phyloP scores from a whole-genome alignment of 2,329 filamentous ascomycete genomes.

The Boeremia exigua region DNA sequence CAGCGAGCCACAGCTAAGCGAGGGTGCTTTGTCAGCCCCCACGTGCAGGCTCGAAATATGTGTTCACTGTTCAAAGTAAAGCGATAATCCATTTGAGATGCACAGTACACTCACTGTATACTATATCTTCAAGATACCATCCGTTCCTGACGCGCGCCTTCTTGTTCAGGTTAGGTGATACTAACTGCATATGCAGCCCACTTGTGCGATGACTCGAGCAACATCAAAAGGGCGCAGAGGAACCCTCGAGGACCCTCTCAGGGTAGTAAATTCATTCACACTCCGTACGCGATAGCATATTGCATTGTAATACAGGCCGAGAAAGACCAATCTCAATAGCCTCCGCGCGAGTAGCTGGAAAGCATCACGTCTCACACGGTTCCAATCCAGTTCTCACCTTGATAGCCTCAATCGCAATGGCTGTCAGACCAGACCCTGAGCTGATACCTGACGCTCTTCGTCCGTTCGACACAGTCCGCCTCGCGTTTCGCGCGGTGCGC shows the following conservation, averaged over 20 bases:
- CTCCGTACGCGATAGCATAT: too few species aligned
- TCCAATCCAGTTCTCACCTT: not conserved
- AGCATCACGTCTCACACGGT: not conserved
- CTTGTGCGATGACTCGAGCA: slow-evolving; percentile 3
- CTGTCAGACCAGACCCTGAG: not conserved
- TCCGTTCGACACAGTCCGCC: slow-evolving; percentile 32
- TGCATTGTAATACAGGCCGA: too few species aligned
- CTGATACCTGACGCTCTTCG: slow-evolving; percentile 11
- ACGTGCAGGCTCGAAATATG: not conserved
- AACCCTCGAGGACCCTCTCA: not conserved
- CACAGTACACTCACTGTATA: too few species aligned
- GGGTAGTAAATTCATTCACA: too few species aligned
- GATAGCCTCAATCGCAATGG: not conserved
- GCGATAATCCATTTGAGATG: too few species aligned
- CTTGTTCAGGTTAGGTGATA: not conserved
- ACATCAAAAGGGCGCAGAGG: slow-evolving; percentile 9
- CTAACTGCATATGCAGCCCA: not conserved
- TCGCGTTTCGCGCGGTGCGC: slow-evolving; percentile 35
- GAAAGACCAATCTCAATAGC: not conserved
- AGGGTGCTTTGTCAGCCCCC: slow-evolving; percentile 10
- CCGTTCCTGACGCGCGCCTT: too few species aligned
- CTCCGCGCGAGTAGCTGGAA: not conserved
- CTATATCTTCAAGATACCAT: too few species aligned
- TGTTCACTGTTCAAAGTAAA: too few species aligned
- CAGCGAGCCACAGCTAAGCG: not conserved